phyloP scores from a whole-genome alignment of 768 basidiomycete genomes.

The Serendipita sp. region DNA sequence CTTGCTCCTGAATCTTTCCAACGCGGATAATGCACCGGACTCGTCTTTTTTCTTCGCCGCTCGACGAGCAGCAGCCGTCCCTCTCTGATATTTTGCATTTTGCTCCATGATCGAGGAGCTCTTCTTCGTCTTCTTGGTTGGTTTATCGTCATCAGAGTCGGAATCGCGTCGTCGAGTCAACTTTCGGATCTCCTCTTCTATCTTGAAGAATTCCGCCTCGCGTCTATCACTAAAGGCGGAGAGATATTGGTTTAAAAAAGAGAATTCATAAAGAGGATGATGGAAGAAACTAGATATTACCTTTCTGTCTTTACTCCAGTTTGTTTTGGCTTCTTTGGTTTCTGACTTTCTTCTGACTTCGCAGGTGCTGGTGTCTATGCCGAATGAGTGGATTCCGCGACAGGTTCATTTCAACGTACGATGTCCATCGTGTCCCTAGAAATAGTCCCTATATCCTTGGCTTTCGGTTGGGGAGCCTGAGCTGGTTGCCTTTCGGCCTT shows the following conservation, averaged over 20 bases:
- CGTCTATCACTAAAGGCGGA: constrained; percentile 36
- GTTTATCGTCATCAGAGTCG: constrained; percentile 52
- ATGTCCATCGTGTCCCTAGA: not conserved
- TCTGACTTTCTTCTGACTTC: not conserved
- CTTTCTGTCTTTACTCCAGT: constrained; percentile 45
- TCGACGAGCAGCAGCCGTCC: constrained; percentile 32
- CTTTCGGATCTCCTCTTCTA: constrained; percentile 79
- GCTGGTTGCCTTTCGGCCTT: too few species aligned
- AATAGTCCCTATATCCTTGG: not conserved
- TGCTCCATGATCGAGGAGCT: constrained; percentile 61
- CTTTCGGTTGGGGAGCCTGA: not conserved
- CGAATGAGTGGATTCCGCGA: too few species aligned
- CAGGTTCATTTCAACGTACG: not conserved
- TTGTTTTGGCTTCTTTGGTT: constrained; percentile 14
- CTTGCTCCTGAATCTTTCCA: constrained; percentile 58
- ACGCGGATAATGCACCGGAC: constrained; percentile 46
- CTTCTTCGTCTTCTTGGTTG: constrained; percentile 37
- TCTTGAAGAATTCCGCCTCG: constrained; percentile 63
- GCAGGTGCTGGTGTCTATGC: too few species aligned
- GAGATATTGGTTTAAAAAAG: too few species aligned
- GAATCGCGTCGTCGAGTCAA: constrained; percentile 45
- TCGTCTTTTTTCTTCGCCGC: constrained; percentile 51
- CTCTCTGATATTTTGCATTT: constrained; percentile 56
- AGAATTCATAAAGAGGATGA: too few species aligned
- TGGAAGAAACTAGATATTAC: too few species aligned